A percentile compares a stretch with the other conserved stretches of the same genome.
These are phyloP conservation scores for Pseudocercospora fijiensis DNA, from an alignment of 2,329 filamentous ascomycete species.

Conservation along the genomic window DNA sequence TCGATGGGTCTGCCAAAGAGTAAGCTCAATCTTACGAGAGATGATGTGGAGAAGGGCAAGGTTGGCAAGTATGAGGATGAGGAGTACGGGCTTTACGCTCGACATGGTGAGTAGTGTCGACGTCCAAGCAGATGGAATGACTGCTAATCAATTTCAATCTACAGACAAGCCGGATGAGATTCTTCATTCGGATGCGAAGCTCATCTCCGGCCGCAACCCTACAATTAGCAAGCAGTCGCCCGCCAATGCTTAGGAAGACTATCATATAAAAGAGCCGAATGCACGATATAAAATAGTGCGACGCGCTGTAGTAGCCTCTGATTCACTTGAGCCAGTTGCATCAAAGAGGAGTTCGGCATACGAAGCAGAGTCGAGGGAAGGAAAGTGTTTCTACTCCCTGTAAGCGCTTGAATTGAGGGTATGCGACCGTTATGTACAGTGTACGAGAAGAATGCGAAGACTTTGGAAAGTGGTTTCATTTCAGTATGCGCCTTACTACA, in stretches of 20 bases:
- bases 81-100: constrained; percentile 51
- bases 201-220: constrained; percentile 22
- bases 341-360: background rate
- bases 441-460: background rate
- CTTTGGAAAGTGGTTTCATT: background rate
- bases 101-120: constrained; percentile 46
- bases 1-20: constrained; percentile 62
- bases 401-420: background rate
- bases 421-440: background rate
- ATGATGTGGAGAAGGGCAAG: constrained; percentile 59
- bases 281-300: background rate
- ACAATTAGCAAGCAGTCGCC: constrained; percentile 23
- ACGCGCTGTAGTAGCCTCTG: background rate
- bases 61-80: constrained; percentile 51
- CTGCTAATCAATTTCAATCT: background rate
- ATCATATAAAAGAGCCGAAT: background rate
- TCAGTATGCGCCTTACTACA: background rate
- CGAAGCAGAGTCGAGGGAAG: background rate
- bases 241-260: constrained; percentile 23
- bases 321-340: background rate
- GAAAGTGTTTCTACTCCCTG: background rate
- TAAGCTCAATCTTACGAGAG: constrained; percentile 55
- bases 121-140: background rate
- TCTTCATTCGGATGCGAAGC: constrained; percentile 19
- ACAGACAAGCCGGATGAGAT: constrained; percentile 27